These are phyloP conservation scores for Spirogloea muscicola DNA, from an alignment of 139 green algal genomes.

Conservation along the genomic window DNA sequence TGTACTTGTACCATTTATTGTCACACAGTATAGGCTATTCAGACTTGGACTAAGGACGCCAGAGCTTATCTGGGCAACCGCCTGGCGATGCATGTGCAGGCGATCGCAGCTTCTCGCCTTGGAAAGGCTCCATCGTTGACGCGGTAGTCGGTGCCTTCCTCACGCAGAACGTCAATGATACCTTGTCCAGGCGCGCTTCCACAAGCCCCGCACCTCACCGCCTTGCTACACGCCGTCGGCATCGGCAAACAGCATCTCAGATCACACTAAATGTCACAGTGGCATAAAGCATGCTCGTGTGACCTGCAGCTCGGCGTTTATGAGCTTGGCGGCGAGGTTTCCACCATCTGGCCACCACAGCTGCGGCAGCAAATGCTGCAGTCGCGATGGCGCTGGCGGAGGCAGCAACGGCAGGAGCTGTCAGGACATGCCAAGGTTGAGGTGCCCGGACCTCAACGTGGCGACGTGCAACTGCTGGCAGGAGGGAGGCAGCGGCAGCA, in stretches of 20 bases:
- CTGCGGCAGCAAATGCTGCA: no score
- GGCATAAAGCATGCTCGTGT: neutral
- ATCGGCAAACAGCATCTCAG: neutral
- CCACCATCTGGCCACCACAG: no score
- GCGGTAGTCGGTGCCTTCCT: constrained; percentile 44
- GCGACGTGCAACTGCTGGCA: no score
- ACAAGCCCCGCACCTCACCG: neutral
- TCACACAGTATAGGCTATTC: neutral
- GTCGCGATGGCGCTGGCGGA: no score
- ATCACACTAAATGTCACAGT: neutral
- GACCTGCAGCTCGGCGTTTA: constrained; percentile 34
- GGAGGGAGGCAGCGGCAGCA: no score
- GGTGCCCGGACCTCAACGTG: no score
- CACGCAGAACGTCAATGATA: constrained; percentile 45
- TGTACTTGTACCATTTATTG: neutral
- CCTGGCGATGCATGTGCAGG: constrained; percentile 16
- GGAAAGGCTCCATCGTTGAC: constrained; percentile 46
- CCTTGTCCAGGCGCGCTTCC: constrained; percentile 29
- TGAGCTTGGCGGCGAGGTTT: constrained; percentile 1
- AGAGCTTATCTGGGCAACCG: neutral
- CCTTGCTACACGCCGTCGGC: neutral
- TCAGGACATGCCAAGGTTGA: no score
- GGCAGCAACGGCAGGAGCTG: no score
- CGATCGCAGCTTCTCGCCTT: constrained; percentile 19
- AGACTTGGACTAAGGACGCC: neutral